Evolutionary conservation across 2,329 filamentous ascomycete species (phyloP), one percentile per base, ranked within the genome.

Genomic region (Phaeosphaeriaceae sp.): DNA sequence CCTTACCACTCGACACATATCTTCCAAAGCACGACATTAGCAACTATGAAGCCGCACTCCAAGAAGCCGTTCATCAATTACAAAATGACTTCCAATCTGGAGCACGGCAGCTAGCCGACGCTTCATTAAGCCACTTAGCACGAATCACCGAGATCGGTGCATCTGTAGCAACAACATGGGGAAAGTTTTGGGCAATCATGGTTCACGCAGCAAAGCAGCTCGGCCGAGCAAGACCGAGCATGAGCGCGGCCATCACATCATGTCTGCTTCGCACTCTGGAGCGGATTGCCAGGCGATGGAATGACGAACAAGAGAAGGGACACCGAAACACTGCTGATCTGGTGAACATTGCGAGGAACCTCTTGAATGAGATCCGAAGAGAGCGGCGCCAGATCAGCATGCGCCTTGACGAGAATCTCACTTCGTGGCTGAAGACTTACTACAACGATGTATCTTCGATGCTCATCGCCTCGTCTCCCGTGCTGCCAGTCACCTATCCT

Each of bases 131-230:
- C 0, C 78, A 81, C 1, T 80, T 90, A 22, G 74, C 79, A 6
- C 76, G 83, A 10, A 76, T 88, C 2, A 53, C 66, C 31, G 70
- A 84, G 2, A 48, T 62, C 1, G 59, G 60, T 1, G 60, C 65
- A 1, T 51, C 68, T 10, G 61, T 55, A n/a, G 62, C 68, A 1
- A 54, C 60, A 3, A 59, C 52, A 19, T 51, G 71, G 20, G 67
- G 81, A 0, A 73, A 71, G 7, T 88, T 86, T 82, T 90, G 87
- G 77, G 81, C 80, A 1, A 85, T 83, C 2, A 47, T 59, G 3
- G 90, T 88, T 84, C 85, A 89, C 70, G 76, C 91, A 1, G 86
- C 85, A 74, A 88, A 88, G 66, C 87, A 88, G 13, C 53, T 73
- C 11, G 42, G 53, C 19, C 48, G 19, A 53, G 86, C 87, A 0